Percentiles rank a stretch among this genome's conserved stretches.
These are phyloP conservation scores for Furcasterigmium sp. DNA, from an alignment of 2,329 filamentous ascomycete genomes.

Conservation along the genomic window DNA sequence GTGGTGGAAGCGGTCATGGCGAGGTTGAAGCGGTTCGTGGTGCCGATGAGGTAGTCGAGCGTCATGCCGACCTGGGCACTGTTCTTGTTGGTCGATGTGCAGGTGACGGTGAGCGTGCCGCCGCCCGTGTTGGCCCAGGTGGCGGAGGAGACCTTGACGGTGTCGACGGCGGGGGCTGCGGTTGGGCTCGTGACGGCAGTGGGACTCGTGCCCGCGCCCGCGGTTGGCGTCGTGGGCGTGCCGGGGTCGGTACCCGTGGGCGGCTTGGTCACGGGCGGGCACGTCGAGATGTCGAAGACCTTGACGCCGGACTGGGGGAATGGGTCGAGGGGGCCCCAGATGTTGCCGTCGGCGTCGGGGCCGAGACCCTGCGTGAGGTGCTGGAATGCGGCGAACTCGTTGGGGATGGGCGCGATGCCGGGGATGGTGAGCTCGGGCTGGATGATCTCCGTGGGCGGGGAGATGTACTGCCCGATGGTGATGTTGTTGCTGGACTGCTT, in stretches of 20 bases:
- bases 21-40: slow-evolving; percentile 11
- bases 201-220: background rate
- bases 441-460: slow-evolving; percentile 35
- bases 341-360: slow-evolving; percentile 16
- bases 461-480: slow-evolving; percentile 31
- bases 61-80: slow-evolving; percentile 9
- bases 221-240: background rate
- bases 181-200: background rate
- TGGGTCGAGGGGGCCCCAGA: slow-evolving; percentile 31
- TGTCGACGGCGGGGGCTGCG: background rate
- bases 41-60: slow-evolving; percentile 16
- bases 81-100: slow-evolving; percentile 8
- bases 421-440: slow-evolving; percentile 34
- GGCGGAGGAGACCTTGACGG: slow-evolving; percentile 8
- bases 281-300: slow-evolving; percentile 10
- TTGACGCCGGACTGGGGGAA: slow-evolving; percentile 17
- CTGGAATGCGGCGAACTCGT: slow-evolving; percentile 27
- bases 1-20: slow-evolving; percentile 6
- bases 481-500: slow-evolving; percentile 30
- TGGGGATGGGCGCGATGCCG: slow-evolving; percentile 22
- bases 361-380: slow-evolving; percentile 22
- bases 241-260: background rate
- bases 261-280: background rate
- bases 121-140: slow-evolving; percentile 8
- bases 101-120: slow-evolving; percentile 11